A percentile compares a stretch with the other conserved stretches of the same genome.
phyloP scores from a whole-genome alignment of 2,329 filamentous ascomycete species.

The Gaeumannomyces sp. region DNA sequence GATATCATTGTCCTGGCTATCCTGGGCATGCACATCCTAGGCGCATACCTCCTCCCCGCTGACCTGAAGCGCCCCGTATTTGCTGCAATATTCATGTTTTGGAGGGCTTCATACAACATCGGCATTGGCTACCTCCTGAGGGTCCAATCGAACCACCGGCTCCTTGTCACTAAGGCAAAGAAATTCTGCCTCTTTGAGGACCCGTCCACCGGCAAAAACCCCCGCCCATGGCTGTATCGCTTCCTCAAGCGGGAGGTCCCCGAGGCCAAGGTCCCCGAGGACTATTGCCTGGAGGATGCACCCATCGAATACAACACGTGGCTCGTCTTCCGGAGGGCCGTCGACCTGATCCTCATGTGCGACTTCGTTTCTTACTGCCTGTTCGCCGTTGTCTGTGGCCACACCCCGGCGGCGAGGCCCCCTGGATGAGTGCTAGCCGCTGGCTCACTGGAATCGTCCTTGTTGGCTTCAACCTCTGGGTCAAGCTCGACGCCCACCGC shows the following conservation, averaged over 20 bases:
- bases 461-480: constrained; percentile 94
- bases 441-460: constrained; percentile 75
- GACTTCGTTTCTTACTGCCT: constrained; percentile 96
- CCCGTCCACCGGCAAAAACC: constrained; percentile 73
- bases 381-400: constrained; percentile 84
- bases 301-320: constrained; percentile 99
- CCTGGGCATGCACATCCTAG: constrained; percentile 66
- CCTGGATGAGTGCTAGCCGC: constrained; percentile 62
- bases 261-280: constrained; percentile 87
- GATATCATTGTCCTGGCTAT: constrained; percentile 76
- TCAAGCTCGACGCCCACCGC: constrained; percentile 93
- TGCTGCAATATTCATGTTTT: constrained; percentile 80
- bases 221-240: constrained; percentile 73
- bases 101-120: constrained; percentile 86
- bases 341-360: constrained; percentile 97
- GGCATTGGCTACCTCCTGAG: constrained; percentile 88
- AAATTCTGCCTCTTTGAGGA: constrained; percentile 82
- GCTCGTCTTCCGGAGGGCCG: constrained; percentile 90
- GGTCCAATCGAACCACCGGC: constrained; percentile 82
- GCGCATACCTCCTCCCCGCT: constrained; percentile 67
- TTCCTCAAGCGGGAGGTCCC: constrained; percentile 84
- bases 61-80: constrained; percentile 69
- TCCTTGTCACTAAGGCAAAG: constrained; percentile 80
- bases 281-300: constrained; percentile 89
- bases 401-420: constrained; percentile 63